Conservation (phyloP, 2,329 filamentous ascomycete species). For the Venturia nashicola region DNA sequence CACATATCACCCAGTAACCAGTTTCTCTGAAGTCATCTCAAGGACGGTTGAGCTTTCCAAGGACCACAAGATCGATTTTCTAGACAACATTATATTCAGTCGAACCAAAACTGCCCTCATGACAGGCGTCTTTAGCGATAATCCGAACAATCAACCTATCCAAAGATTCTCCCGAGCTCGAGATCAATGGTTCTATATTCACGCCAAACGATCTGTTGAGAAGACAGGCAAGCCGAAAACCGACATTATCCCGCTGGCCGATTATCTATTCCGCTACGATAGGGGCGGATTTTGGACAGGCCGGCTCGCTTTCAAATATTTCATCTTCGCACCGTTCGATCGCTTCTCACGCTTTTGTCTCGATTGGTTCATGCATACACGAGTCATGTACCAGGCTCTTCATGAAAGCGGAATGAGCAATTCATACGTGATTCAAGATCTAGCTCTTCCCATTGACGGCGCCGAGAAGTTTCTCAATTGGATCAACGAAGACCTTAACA, state of each 20-base stretch:
- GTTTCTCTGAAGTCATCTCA: slow-evolving; percentile 27
- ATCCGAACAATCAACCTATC: slow-evolving; percentile 6
- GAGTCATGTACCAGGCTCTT: slow-evolving; percentile 53
- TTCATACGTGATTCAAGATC: slow-evolving; percentile 53
- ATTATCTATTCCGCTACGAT: slow-evolving; percentile 63
- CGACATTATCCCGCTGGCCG: slow-evolving; percentile 46
- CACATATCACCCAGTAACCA: slow-evolving; percentile 32
- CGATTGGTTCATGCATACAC: slow-evolving; percentile 50
- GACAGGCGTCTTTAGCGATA: slow-evolving; percentile 27
- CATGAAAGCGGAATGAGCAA: slow-evolving; percentile 49
- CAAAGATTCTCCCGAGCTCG: slow-evolving; percentile 28
- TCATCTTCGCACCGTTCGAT: slow-evolving; percentile 50
- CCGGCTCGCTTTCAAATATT: slow-evolving; percentile 50
- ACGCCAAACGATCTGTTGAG: slow-evolving; percentile 24
- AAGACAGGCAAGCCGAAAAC: slow-evolving; percentile 15
- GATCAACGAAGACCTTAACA: slow-evolving; percentile 25
- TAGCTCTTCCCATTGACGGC: slow-evolving; percentile 34
- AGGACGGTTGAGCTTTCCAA: slow-evolving; percentile 26
- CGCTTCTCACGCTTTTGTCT: slow-evolving; percentile 43
- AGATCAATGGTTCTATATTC: slow-evolving; percentile 41
- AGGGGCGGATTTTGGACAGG: slow-evolving; percentile 59
- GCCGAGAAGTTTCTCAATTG: slow-evolving; percentile 32
- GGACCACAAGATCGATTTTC: slow-evolving; percentile 29
- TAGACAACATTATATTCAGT: slow-evolving; percentile 39
- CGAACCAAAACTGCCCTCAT: slow-evolving; percentile 30